A percentile compares a stretch with the other conserved stretches of the same genome.
These are phyloP conservation scores for Teratosphaeria epicoccoides DNA, from an alignment of 2,329 filamentous ascomycete species.

Conservation along the genomic window DNA sequence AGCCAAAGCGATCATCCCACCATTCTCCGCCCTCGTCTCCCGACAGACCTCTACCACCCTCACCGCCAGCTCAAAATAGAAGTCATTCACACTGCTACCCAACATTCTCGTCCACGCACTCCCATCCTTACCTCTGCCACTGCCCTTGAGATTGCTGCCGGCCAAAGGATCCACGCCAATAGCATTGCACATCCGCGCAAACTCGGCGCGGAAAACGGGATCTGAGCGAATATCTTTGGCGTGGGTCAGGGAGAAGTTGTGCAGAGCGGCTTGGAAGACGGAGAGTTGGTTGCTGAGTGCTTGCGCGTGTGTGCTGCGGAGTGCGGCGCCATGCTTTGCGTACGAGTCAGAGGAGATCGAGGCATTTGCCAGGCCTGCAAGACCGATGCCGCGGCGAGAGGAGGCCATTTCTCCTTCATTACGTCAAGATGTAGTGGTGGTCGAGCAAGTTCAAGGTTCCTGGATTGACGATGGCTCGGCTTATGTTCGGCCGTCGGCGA, in stretches of 20 bases:
- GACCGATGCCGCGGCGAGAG: conserved; percentile 69
- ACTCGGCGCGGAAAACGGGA: conserved; percentile 88
- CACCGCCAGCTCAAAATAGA: conserved; percentile 97
- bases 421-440: not conserved
- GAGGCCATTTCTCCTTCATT: conserved; percentile 28
- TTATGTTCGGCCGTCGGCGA: not conserved
- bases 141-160: conserved; percentile 29
- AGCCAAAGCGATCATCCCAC: conserved; percentile 73
- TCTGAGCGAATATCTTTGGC: conserved; percentile 92
- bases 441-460: too few relatives aligned
- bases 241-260: conserved; percentile 92
- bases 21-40: conserved; percentile 78
- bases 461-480: not conserved
- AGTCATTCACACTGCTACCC: conserved; percentile 87
- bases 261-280: conserved; percentile 88
- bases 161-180: conserved; percentile 93
- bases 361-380: conserved; percentile 79
- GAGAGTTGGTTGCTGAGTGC: conserved; percentile 87
- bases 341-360: conserved; percentile 80
- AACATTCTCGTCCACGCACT: conserved; percentile 90
- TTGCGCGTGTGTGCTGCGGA: conserved; percentile 74
- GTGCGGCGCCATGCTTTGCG: conserved; percentile 74
- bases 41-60: conserved; percentile 87
- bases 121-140: conserved; percentile 40
- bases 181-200: conserved; percentile 94